Base-by-base conservation (phyloP, 352 stramenopile genomes). In the Elongisporangium anandrum region DNA sequence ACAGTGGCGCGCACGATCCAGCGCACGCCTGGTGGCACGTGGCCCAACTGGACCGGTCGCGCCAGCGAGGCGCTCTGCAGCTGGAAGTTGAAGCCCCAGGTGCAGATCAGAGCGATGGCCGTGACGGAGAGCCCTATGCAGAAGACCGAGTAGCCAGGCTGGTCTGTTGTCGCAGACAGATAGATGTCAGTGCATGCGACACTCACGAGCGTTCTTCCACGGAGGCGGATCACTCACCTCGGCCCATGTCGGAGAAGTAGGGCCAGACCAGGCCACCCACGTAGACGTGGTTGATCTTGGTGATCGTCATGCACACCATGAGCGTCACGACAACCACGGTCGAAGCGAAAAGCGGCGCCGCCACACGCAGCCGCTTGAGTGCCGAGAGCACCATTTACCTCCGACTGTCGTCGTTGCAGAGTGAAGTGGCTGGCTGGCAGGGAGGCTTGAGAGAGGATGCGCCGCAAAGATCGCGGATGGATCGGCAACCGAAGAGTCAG, bases 181-280 rank as follows among this genome's bases (percentile, higher is more conserved):
- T 24, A 22, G 2, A 54, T 15, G 45, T 54, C 5, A 39, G 23
- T 10, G 55, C 15, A 60, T 60, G 16, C 54, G 20, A 26, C 20
- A 39, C 16, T 52, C n/a, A n/a, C n/a, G n/a, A n/a, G n/a, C n/a
- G n/a, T 52, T 5, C 49, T 34, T 34, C 24, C 7, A 7, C 24
- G 24, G 24, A 34, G 55, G 5, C 15, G 13, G 15, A 39, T 8
- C 48, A 29, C n/a, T 26, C 48, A 79, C 71, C 71, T 57, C 79
- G 77, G 29, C 79, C 77, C 64, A 87, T 73, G 63, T 87, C 79
- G 45, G 79, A 89, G 66, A 89, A 86, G 66, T 81, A 89, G 12
- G 79, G 76, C 79, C 79, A 88, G 13, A 66, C 59, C 59, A 89
- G 73, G 0, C 75, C 75, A 45, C 79, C 75, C 0, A 66, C 73